Conservation (phyloP, 495 filamentous ascomycete species). For the Penicillium psychrofluorescens region DNA sequence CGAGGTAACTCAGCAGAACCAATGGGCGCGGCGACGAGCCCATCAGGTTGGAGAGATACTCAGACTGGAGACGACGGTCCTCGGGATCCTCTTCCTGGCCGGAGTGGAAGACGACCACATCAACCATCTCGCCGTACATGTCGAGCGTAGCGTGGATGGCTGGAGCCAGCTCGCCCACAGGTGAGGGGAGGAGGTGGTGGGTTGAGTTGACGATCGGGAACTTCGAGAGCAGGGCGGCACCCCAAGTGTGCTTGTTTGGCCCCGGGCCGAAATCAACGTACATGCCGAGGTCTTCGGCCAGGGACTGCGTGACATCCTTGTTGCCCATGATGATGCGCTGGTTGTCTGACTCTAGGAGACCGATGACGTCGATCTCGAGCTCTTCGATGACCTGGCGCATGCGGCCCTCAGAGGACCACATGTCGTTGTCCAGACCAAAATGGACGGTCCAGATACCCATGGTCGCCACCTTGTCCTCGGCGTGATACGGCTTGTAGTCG, state of each 20-base stretch:
- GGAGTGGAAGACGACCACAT: slow-evolving; percentile 98
- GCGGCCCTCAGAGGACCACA: slow-evolving; percentile 94
- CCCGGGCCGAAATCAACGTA: slow-evolving; percentile 97
- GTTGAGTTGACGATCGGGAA: slow-evolving; percentile 97
- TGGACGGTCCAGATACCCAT: slow-evolving; percentile 99
- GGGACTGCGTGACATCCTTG: slow-evolving; percentile 89
- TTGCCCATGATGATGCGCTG: slow-evolving; percentile 99
- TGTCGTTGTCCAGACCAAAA: slow-evolving; percentile 96
- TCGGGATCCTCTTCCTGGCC: slow-evolving; percentile 97
- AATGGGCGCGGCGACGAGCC: slow-evolving; percentile 70
- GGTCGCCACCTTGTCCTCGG: slow-evolving; percentile 76
- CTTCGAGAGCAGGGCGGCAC: slow-evolving; percentile 84
- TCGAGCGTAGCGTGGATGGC: slow-evolving; percentile 95
- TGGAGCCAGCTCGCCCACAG: slow-evolving; percentile 89
- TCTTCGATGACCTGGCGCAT: slow-evolving; percentile 91
- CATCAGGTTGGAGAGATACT: slow-evolving; percentile 88
- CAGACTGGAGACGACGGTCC: slow-evolving; percentile 79
- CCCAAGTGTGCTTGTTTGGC: slow-evolving; percentile 99
- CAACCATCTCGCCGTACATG: slow-evolving; percentile 80
- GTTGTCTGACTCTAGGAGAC: slow-evolving; percentile 85
- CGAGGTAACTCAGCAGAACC: slow-evolving; percentile 85
- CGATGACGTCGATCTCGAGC: slow-evolving; percentile 89
- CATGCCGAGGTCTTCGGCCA: slow-evolving; percentile 96
- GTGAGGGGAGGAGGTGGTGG: slow-evolving; percentile 88
- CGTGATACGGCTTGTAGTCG: slow-evolving; percentile 85